Base-by-base conservation (phyloP, 2,329 filamentous ascomycete genomes). In the Fusarium annulatum region DNA sequence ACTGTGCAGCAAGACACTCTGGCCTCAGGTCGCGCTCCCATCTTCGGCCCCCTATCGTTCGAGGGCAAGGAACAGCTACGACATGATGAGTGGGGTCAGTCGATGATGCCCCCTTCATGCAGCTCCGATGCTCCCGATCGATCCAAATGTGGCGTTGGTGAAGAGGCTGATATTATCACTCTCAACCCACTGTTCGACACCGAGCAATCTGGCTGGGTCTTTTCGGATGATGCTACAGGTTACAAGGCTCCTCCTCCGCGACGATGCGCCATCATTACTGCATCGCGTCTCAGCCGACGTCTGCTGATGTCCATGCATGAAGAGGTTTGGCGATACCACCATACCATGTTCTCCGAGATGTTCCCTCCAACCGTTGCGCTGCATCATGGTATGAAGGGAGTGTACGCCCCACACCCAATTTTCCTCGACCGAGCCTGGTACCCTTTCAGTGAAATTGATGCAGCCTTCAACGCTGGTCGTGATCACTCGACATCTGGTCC, bases 271-370 rank as follows among this genome's bases (percentile, higher is more conserved):
- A 93, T 94, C 79, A 90, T 94, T 69, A 94, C 92, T 6, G 91
- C 92, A 0, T 90, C 88, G 3, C 90, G 93, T 15, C 84, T 94
- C 39, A 92, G 89, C 34, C 88, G 90, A 30, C 88, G 91, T 18
- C 85, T 95, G 3, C 83, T 95, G 10, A 82, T 87, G 51, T 89
- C 89, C 9, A 95, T 95, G 92, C 93, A 95, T 81, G 88, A 93
- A 73, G 92, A 94, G 77, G 92, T 91, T 51, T 91, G 86, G 81
- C 86, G 88, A 34, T 85, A 89, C 75, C 90, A 89, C 71, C 93
- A 91, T 81, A 91, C 86, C 81, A 94, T 92, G 91, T 95, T 93
- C 80, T 89, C 88, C 33, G 93, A 95, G 81, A 95, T 95, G 93
- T 94, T 92, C 82, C 92, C 92, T 4, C 88, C 91, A 1, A 89